Evolutionary conservation across 768 basidiomycete species (phyloP).

Genomic region (Daedaleopsis nitida): DNA sequence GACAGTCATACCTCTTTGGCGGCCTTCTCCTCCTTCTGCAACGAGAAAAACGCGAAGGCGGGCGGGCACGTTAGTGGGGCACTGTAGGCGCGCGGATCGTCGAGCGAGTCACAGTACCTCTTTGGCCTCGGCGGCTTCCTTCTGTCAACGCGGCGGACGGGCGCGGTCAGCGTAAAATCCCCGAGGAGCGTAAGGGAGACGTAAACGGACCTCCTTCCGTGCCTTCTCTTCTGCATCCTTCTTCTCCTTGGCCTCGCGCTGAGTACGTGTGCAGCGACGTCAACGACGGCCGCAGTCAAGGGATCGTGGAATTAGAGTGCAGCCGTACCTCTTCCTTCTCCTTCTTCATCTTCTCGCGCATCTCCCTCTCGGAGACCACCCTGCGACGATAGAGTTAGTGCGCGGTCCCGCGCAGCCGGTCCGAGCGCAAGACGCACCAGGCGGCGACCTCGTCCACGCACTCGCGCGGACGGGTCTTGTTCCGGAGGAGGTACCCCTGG

Average conservation of each 20-base stretch:
- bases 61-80: not conserved
- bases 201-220: slow-evolving; percentile 44
- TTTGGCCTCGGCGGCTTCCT: slow-evolving; percentile 47
- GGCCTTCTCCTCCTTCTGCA: slow-evolving; percentile 25
- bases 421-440: slow-evolving; percentile 47
- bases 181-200: not conserved
- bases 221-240: slow-evolving; percentile 70
- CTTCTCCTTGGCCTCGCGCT: slow-evolving; percentile 84
- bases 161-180: slow-evolving; percentile 4
- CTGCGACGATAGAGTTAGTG: slow-evolving; percentile 28
- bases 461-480: slow-evolving; percentile 87
- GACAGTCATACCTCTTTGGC: slow-evolving; percentile 23
- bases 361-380: slow-evolving; percentile 79
- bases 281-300: too few relatives aligned
- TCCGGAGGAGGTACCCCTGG: slow-evolving; percentile 86
- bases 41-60: not conserved
- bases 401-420: not conserved
- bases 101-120: slow-evolving; percentile 23
- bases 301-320: not conserved
- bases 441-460: slow-evolving; percentile 78
- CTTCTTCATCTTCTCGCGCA: slow-evolving; percentile 81
- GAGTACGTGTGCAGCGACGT: not conserved
- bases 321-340: slow-evolving; percentile 60
- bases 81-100: not conserved
- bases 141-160: slow-evolving; percentile 29